Evolutionary conservation across 2,329 filamentous ascomycete genomes (phyloP), one percentile per base, ranked within the genome.

Genomic region (Mollisiaceae sp.): DNA sequence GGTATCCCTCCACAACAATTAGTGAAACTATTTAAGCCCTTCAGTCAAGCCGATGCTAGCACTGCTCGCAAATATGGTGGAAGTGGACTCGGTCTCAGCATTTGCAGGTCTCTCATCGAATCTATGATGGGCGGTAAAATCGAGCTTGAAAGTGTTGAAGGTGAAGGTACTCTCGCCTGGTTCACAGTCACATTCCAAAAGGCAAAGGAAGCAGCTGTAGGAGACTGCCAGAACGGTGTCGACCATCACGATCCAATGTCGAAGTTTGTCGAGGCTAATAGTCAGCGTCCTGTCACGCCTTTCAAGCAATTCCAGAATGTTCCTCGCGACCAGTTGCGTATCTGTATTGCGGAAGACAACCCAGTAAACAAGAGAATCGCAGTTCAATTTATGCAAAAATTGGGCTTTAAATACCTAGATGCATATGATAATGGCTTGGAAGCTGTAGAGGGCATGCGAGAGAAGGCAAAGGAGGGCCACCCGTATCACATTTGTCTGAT

Each of bases 311-410:
- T 97, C 4, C 89, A 89, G 20, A 83, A 84, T 64, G 85, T 97
- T 8, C 88, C 91, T 9, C 89, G 91, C 64, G 87, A 93, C 54
- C 84, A 96, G 63, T 82, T 98, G 36, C 89, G 92, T 38, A 89
- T 98, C 36, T 97, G 93, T 77, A 94, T 98, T 65, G 94, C 94
- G 0, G 94, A 98, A 75, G 94, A 98, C 79, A 97, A 97, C 71
- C 87, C 90, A 2, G 97, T 97, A 80, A 97, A 97, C 73, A 92
- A 96, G 75, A 93, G 91, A 77, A 97, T 97, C 71, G 94, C 94
- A 0, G 92, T 97, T 59, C 92, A 93, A 71, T 97, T 97, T 71
- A 91, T 96, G 63, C 88, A 90, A 71, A 91, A 92, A 64, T 85
- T 98, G 11, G 93, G 94, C 1, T 94, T 97, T 77, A 86, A 88